These are phyloP conservation scores for Beauveria bassiana DNA, from an alignment of 2,329 filamentous ascomycete species.

Conservation along the genomic window DNA sequence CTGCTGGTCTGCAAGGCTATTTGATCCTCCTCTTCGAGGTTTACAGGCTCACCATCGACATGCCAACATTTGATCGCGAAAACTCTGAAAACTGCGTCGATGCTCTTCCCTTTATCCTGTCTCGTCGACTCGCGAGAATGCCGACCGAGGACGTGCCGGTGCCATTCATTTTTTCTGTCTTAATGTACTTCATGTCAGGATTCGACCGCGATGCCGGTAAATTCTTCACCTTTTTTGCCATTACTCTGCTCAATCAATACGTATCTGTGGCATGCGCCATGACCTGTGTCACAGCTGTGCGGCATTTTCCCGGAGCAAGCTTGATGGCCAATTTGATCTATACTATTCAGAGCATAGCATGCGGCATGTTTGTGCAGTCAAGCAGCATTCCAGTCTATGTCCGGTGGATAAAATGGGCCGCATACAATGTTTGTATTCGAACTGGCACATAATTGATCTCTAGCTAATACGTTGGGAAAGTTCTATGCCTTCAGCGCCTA, in stretches of 20 bases:
- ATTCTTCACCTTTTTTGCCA: slow-evolving; percentile 65
- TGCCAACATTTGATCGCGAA: slow-evolving; percentile 69
- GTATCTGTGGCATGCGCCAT: slow-evolving; percentile 66
- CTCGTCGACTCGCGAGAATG: slow-evolving; percentile 59
- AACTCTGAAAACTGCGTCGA: slow-evolving; percentile 64
- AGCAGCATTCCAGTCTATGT: slow-evolving; percentile 69
- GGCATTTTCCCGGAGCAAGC: slow-evolving; percentile 63
- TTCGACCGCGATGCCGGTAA: slow-evolving; percentile 55
- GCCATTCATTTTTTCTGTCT: slow-evolving; percentile 60
- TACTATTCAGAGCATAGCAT: slow-evolving; percentile 66
- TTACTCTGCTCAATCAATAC: slow-evolving; percentile 64
- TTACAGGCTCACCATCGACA: slow-evolving; percentile 67
- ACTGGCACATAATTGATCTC: background rate
- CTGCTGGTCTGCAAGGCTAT: slow-evolving; percentile 66
- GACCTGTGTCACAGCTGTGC: slow-evolving; percentile 55
- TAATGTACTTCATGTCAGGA: slow-evolving; percentile 73
- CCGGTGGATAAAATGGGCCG: slow-evolving; percentile 67
- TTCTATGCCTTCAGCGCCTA: slow-evolving; percentile 67
- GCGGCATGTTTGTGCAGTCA: slow-evolving; percentile 68
- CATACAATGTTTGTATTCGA: slow-evolving; percentile 42
- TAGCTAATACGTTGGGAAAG: slow-evolving; percentile 24
- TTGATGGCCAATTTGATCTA: slow-evolving; percentile 65
- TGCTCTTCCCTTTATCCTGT: slow-evolving; percentile 61
- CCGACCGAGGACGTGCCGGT: slow-evolving; percentile 67
- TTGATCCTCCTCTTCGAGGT: slow-evolving; percentile 69